Evolutionary conservation across 2,329 filamentous ascomycete species (phyloP).

Genomic region (Pseudocercospora macadamiae): DNA sequence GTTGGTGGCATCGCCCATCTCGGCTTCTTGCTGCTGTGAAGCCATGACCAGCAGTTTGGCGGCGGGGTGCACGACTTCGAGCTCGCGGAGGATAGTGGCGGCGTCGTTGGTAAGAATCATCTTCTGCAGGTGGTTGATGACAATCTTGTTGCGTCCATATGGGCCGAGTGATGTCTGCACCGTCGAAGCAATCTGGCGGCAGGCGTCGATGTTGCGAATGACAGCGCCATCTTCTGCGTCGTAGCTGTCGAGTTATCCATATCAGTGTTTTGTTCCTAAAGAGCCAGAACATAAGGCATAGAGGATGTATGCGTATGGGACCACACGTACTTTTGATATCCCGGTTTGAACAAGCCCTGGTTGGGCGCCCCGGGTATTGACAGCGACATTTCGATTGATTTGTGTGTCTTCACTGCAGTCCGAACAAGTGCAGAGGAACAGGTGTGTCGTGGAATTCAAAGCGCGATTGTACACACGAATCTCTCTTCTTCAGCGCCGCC

Average conservation of each 20-base stretch:
- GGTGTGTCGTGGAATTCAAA: too few species aligned
- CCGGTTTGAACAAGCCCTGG: slow-evolving; percentile 89
- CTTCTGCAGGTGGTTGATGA: slow-evolving; percentile 99
- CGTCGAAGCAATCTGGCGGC: slow-evolving; percentile 90
- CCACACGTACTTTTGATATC: slow-evolving; percentile 84
- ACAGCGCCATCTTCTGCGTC: slow-evolving; percentile 99
- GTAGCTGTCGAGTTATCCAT: slow-evolving; percentile 69
- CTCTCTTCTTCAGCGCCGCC: too few species aligned
- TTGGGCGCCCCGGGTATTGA: slow-evolving; percentile 95
- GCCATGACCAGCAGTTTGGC: slow-evolving; percentile 99
- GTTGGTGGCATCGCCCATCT: slow-evolving; percentile 99
- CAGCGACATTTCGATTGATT: slow-evolving; percentile 72
- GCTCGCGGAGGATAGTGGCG: slow-evolving; percentile 93
- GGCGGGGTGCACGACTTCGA: slow-evolving; percentile 97
- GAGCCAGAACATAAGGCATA: too few species aligned
- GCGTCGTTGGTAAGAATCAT: slow-evolving; percentile 99
- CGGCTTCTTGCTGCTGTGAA: slow-evolving; percentile 95
- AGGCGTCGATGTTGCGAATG: slow-evolving; percentile 97
- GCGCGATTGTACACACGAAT: too few species aligned
- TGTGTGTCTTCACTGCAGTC: neutral
- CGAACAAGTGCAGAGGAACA: neutral
- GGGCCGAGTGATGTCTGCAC: slow-evolving; percentile 96
- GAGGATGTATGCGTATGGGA: slow-evolving; percentile 20
- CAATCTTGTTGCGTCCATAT: slow-evolving; percentile 98
- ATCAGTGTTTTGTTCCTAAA: slow-evolving; percentile 36